Evolutionary conservation across 2,329 filamentous ascomycete genomes (phyloP).

Genomic region (Leptosphaerulina australis): DNA sequence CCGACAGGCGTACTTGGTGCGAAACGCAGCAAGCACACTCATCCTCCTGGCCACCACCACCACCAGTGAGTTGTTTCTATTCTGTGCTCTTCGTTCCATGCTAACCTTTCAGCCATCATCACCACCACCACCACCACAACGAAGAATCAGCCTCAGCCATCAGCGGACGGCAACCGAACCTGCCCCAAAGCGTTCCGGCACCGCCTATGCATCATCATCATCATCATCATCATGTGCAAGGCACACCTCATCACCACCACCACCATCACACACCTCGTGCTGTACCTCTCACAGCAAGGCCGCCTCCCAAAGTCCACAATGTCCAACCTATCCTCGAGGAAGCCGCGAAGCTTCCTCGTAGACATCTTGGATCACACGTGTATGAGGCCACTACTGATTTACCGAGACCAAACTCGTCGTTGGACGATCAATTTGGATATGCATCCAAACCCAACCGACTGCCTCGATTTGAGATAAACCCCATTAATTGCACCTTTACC

Average conservation of each 20-base stretch:
- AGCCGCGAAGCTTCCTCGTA: slow-evolving; percentile 71
- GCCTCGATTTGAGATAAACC: slow-evolving; percentile 75
- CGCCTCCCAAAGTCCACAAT: slow-evolving; percentile 67
- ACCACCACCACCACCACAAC: slow-evolving; percentile 63
- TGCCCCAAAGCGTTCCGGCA: slow-evolving; percentile 38
- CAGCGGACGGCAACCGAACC: slow-evolving; percentile 35
- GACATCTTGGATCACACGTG: slow-evolving; percentile 82
- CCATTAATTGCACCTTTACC: slow-evolving; percentile 84
- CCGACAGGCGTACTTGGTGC: slow-evolving; percentile 68
- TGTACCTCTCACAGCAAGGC: slow-evolving; percentile 55
- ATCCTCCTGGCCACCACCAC: slow-evolving; percentile 62
- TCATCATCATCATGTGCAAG: slow-evolving; percentile 50
- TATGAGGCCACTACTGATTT: slow-evolving; percentile 72
- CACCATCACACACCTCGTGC: slow-evolving; percentile 38
- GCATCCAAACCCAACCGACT: slow-evolving; percentile 71
- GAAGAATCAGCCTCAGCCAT: slow-evolving; percentile 47
- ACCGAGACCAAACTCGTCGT: slow-evolving; percentile 49
- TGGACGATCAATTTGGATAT: slow-evolving; percentile 63
- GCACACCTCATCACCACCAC: slow-evolving; percentile 43
- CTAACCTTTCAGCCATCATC: slow-evolving; percentile 61
- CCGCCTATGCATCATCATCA: slow-evolving; percentile 46
- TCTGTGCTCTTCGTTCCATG: slow-evolving; percentile 14
- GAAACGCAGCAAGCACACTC: slow-evolving; percentile 64
- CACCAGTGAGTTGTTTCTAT: slow-evolving; percentile 57
- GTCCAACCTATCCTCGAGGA: slow-evolving; percentile 68